Base-by-base conservation (phyloP, 2,329 filamentous ascomycete genomes). In the Epichloe glyceriae region DNA sequence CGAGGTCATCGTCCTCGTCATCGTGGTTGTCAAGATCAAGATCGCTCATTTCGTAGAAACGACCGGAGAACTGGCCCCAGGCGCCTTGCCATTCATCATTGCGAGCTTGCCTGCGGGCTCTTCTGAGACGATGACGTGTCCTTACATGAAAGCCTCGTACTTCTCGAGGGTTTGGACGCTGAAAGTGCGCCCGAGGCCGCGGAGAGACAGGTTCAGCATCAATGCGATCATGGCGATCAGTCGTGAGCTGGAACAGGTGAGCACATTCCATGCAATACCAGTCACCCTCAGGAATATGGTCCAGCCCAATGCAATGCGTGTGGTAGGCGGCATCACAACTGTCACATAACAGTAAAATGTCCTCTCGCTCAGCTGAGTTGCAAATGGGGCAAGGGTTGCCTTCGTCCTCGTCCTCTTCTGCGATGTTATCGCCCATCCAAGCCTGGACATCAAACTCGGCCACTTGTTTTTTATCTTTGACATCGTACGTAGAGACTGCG, bases 181-280 rank as follows among this genome's bases (percentile, higher is more conserved):
- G 62, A 35, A 58, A 55, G 7, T 34, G 30, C 41, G 53, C 52
- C 50, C 62, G 61, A 33, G 62, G 60, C 12, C 61, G 61, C 46
- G 62, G 57, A n/a, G 66, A 63, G 2, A 57, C 56, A 17, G 68
- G 62, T 44, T 62, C 61, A 43, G 67, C 55, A 43, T 70, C 68
- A 4, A 62, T 63, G 19, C 55, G 40, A 33, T 61, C 58, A 47
- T 62, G 47, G 14, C 42, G 59, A n/a, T 67, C 62, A 7, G 66
- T 60, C 3, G 58, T 55, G 20, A 66, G 60, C 19, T 65, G 60
- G 46, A 78, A 70, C 22, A 76, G 64, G 54, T 78, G 75, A 54
- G 73, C 66, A 67, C 93, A 98, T 60, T 86, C 82, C 67, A 93
- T 83, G 71, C 93, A 98, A 66, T 91, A 95, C 90, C 91, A 98